Conservation (phyloP, 306 rosid genomes). For the Abrus pulchellus region DNA sequence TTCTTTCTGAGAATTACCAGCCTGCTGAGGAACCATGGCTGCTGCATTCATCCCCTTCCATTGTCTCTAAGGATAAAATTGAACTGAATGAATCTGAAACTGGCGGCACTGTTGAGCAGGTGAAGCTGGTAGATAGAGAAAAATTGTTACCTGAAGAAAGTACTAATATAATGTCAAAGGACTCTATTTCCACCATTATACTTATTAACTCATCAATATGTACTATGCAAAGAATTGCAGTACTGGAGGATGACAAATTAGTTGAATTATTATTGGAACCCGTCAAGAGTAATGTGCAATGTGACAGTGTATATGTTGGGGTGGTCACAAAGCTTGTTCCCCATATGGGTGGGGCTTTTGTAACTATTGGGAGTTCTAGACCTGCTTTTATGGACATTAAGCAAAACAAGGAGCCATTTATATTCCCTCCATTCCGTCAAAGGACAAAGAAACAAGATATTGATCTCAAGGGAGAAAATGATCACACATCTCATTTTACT, state of each 20-base stretch:
- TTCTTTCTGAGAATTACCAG: constrained; percentile 61
- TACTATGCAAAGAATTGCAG: constrained; percentile 99
- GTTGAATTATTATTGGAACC: constrained; percentile 94
- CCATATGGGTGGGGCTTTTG: constrained; percentile 97
- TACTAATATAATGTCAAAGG: constrained; percentile 54
- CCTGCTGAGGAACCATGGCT: constrained; percentile 98
- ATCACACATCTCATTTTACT: constrained; percentile 44
- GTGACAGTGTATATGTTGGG: constrained; percentile 92
- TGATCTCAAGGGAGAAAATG: constrained; percentile 57
- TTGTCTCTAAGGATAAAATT: constrained; percentile 55
- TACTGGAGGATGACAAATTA: constrained; percentile 81
- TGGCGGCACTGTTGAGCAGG: constrained; percentile 53
- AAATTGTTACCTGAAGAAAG: constrained; percentile 65
- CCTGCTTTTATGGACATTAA: constrained; percentile 87
- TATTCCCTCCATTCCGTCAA: constrained; percentile 86
- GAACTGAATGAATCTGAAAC: constrained; percentile 54
- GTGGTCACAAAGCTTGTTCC: constrained; percentile 89
- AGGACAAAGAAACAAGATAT: constrained; percentile 60
- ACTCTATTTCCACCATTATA: constrained; percentile 70
- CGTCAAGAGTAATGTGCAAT: constrained; percentile 92
- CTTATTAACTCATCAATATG: constrained; percentile 95
- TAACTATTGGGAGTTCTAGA: constrained; percentile 83
- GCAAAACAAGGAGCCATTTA: constrained; percentile 83
- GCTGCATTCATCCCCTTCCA: constrained; percentile 51
- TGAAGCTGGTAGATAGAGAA: constrained; percentile 59